These are phyloP conservation scores for Flaveria trinervia DNA, from an alignment of 129 eudicot species.

Conservation along the genomic window DNA sequence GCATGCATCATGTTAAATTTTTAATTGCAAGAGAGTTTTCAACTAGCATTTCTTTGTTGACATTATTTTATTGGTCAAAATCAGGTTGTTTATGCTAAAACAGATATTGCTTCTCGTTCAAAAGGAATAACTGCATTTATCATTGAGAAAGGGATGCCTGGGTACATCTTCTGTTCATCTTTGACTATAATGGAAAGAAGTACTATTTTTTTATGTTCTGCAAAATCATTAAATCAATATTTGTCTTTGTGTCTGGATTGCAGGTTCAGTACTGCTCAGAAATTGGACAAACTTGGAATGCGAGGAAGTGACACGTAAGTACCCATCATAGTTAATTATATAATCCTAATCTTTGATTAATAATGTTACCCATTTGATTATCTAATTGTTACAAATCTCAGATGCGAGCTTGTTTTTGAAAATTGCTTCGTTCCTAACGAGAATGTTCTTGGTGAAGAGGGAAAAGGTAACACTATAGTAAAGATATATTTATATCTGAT, in stretches of 20 bases:
- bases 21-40: not conserved
- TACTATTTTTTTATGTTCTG: not conserved
- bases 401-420: slow-evolving; percentile 98
- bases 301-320: slow-evolving; percentile 99
- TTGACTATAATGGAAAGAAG: slow-evolving; percentile 7
- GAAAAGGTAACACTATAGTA: slow-evolving; percentile 59
- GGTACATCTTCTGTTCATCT: slow-evolving; percentile 50
- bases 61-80: not conserved
- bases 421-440: slow-evolving; percentile 94
- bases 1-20: not conserved
- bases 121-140: slow-evolving; percentile 97
- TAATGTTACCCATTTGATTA: slow-evolving; percentile 8
- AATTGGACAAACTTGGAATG: slow-evolving; percentile 98
- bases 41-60: not conserved
- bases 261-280: slow-evolving; percentile 98
- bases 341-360: slow-evolving; percentile 3
- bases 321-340: slow-evolving; percentile 3
- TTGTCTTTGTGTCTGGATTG: slow-evolving; percentile 21
- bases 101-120: slow-evolving; percentile 66
- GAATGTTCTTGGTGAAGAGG: slow-evolving; percentile 92
- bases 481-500: not conserved
- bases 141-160: slow-evolving; percentile 96
- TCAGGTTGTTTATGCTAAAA: slow-evolving; percentile 94
- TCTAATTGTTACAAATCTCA: slow-evolving; percentile 38
- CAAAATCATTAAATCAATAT: not conserved